Evolutionary conservation across 225 moss, liverwort and hornwort genomes (phyloP), one percentile per base, ranked within the genome.

Genomic region (Asterella californica): DNA sequence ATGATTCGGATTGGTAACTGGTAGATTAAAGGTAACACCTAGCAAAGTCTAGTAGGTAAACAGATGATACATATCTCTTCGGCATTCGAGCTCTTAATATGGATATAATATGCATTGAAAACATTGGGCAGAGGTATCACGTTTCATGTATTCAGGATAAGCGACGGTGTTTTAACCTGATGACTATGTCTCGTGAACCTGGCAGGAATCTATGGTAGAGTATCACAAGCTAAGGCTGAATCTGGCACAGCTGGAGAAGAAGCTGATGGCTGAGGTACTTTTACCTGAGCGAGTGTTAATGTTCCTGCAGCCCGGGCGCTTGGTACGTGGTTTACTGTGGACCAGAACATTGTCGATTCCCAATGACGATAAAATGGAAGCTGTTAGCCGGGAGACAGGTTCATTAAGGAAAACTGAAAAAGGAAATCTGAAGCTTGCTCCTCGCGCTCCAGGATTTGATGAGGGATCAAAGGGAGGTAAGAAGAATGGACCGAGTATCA

Each of bases 221-320:
- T 97, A 97, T 82, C 93, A 97, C 86, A 87, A 90, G 52, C 71
- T 93, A 60, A 91, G 94, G 81, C 73, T 97, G 70, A 90, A 91
- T 79, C 81, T 94, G 63, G 89, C 94, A 78, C 88, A 88, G 11
- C 79, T 97, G 78, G 96, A 94, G 80, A 97, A 94, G 76, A 88
- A 92, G 84, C 92, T 97, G 93, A 94, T 97, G 96, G 86, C 91
- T 64, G 93, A 97, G 85, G 91, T 97, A 78, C 86, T 97, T 68
- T 90, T 88, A 45, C 96, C 96, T 80, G 94, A 97, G 70, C 90
- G 94, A 45, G 91, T 82, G 57, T 89, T 94, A 65, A 60, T 89
- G 62, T 97, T 93, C 76, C 77, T 97, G 85, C 94, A 97, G 85
- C 96, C 96, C 75, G 96, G 96, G 75, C 90, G 96, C 86, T 83